A percentile compares a stretch with the other conserved stretches of the same genome.
These are phyloP conservation scores for Fusarium neocosmosporiellum DNA, from an alignment of 2,329 filamentous ascomycete species.

Conservation along the genomic window DNA sequence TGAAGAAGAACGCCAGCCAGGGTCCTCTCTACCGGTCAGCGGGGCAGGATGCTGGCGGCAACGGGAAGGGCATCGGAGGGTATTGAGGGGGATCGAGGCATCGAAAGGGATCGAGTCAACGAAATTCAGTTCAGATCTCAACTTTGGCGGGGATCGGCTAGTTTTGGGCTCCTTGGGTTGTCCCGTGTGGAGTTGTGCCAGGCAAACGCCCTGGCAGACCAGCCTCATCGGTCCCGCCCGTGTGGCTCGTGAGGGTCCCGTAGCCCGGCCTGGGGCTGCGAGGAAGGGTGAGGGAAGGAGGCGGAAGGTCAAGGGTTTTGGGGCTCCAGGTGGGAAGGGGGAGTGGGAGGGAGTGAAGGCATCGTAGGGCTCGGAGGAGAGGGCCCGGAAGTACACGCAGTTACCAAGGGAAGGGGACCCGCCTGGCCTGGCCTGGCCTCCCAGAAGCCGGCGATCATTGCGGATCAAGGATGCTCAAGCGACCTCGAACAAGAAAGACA, in stretches of 20 bases:
- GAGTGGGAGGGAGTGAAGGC: slow-evolving; percentile 17
- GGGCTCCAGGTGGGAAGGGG: background rate
- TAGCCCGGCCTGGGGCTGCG: slow-evolving; percentile 21
- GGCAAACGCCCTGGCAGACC: slow-evolving; percentile 29
- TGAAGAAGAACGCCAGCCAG: slow-evolving; percentile 14
- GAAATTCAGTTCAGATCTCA: slow-evolving; percentile 39
- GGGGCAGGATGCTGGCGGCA: slow-evolving; percentile 18
- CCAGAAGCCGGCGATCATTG: slow-evolving; percentile 26
- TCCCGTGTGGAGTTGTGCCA: slow-evolving; percentile 16
- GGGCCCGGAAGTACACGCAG: slow-evolving; percentile 14
- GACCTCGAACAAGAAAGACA: background rate
- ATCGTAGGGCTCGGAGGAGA: slow-evolving; percentile 27
- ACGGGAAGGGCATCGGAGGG: slow-evolving; percentile 23
- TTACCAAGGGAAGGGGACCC: slow-evolving; percentile 5
- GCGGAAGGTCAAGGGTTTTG: slow-evolving; percentile 20
- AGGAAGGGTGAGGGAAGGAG: slow-evolving; percentile 8
- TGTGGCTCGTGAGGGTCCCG: slow-evolving; percentile 35
- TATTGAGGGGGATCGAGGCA: slow-evolving; percentile 30
- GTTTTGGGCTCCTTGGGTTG: slow-evolving; percentile 25
- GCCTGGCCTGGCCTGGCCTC: slow-evolving; percentile 1
- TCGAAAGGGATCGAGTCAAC: slow-evolving; percentile 33
- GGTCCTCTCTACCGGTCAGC: slow-evolving; percentile 28
- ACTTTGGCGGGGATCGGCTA: slow-evolving; percentile 38
- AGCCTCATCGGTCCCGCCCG: slow-evolving; percentile 41
- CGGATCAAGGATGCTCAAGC: slow-evolving; percentile 1